These are phyloP conservation scores for Mycena citricolor DNA, from an alignment of 1,284 basidiomycete species.

Conservation along the genomic window DNA sequence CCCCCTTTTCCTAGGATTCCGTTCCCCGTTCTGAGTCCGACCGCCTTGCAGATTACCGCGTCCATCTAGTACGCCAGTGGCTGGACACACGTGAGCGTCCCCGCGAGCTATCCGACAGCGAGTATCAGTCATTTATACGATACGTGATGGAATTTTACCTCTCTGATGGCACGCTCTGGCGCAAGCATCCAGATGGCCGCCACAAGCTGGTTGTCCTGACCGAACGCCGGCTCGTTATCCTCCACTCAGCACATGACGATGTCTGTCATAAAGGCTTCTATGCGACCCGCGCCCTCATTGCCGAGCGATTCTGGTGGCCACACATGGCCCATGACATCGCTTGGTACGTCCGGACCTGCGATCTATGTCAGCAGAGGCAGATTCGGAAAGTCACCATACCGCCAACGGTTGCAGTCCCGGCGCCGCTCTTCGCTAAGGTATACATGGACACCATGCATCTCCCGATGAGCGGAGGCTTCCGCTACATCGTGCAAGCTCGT, in stretches of 20 bases:
- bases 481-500: constrained; percentile 20
- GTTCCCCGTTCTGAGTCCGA: background rate
- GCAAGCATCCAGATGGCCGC: no score
- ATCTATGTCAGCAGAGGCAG: constrained; percentile 1
- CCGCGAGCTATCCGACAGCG: constrained; percentile 9
- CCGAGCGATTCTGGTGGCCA: constrained; percentile 10
- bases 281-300: background rate
- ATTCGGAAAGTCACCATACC: constrained; percentile 20
- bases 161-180: constrained; percentile 19
- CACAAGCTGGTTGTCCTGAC: no score
- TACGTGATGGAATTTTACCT: constrained; percentile 20
- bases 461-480: constrained; percentile 1
- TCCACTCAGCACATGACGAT: constrained; percentile 25
- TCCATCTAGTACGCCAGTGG: no score
- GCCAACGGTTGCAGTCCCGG: constrained; percentile 30
- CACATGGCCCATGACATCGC: constrained; percentile 4
- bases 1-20: background rate
- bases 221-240: no score
- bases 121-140: constrained; percentile 2
- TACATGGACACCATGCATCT: constrained; percentile 21
- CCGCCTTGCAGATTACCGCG: no score
- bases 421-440: constrained; percentile 28
- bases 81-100: no score
- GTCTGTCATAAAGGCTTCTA: constrained; percentile 25
- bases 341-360: constrained; percentile 9